Evolutionary conservation across 2,329 filamentous ascomycete species (phyloP), one percentile per base, ranked within the genome.

Genomic region (Bretziella fagacearum): DNA sequence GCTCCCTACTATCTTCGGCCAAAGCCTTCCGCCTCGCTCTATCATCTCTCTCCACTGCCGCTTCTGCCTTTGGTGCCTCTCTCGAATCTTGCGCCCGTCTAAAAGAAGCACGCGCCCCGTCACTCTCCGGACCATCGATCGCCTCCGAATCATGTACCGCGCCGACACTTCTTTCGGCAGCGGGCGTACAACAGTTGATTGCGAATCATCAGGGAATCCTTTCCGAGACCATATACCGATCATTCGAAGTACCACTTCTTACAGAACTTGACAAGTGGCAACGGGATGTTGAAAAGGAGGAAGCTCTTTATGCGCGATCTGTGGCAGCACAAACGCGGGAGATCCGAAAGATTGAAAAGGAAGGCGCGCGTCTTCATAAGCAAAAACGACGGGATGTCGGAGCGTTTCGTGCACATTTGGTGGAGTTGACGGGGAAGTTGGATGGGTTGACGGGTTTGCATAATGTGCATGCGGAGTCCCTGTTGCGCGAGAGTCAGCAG

Each of bases 151-250:
- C 62, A 70, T 13, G 54, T 63, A 61, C 45, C 66, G 77, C 1
- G 77, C 76, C 13, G 75, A 80, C 59, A 46, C 64, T 81, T 37
- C 63, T 81, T 50, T 69, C 73, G 25, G 72, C 75, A 10, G 72
- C 73, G 27, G 77, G 77, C 29, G 67, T 81, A 33, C 77, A 81
- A 57, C 74, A 81, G 55, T 66, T 81, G 17, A 66, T 80, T 49
- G 77, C 77, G 39, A 81, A 81, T 61, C 77, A 81, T 63, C 74
- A 79, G 58, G 75, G 80, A 56, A 81, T 81, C 54, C 68, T 81
- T 3, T 74, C 69, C 53, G 77, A 81, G 60, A 80, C 75, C 0
- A 74, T 81, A 6, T 81, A 81, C 60, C 68, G 77, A 47, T 69
- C 67, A 50, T 81, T 81, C 57, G 77, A 81, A 60, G 75, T 81